Evolutionary conservation across 495 filamentous ascomycete genomes (phyloP).

Genomic region (Aspergillus leporis): DNA sequence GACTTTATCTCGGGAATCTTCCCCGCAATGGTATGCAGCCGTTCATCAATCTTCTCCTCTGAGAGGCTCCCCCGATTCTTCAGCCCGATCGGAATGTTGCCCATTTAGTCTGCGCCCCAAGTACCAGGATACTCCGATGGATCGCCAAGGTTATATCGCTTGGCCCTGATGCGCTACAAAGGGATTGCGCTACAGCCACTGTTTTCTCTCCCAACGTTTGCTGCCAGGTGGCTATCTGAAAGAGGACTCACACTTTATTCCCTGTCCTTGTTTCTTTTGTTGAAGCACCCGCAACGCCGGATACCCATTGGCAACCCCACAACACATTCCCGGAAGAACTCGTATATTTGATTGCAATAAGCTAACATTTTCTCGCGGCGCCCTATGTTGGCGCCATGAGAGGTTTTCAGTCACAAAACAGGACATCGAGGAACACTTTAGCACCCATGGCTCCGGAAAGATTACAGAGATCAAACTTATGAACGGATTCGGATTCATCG

Average conservation of each 20-base stretch:
- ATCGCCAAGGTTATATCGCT: conserved; percentile 15
- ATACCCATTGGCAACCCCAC: conserved; percentile 20
- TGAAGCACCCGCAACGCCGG: conserved; percentile 12
- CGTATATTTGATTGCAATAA: conserved; percentile 19
- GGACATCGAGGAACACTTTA: conserved; percentile 95
- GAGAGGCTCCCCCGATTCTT: conserved; percentile 19
- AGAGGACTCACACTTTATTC: conserved; percentile 14
- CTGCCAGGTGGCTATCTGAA: conserved; percentile 2
- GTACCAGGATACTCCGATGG: conserved; percentile 21
- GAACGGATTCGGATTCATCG: conserved; percentile 99
- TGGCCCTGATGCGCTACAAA: conserved; percentile 10
- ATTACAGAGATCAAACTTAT: conserved; percentile 99
- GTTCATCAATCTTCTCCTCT: conserved; percentile 30
- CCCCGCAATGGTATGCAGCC: conserved; percentile 86
- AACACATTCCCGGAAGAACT: conserved; percentile 23
- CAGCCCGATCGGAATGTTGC: conserved; percentile 21
- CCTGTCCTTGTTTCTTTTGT: conserved; percentile 2
- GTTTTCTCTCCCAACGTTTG: neutral
- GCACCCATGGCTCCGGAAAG: conserved; percentile 90
- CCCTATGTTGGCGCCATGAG: conserved; percentile 23
- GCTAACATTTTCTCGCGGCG: conserved; percentile 31
- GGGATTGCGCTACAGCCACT: conserved; percentile 6
- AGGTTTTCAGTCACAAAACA: conserved; percentile 77
- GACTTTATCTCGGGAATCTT: conserved; percentile 96
- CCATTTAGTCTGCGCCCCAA: conserved; percentile 14